Conservation (phyloP, 495 filamentous ascomycete species). For the Podospora didyma region DNA sequence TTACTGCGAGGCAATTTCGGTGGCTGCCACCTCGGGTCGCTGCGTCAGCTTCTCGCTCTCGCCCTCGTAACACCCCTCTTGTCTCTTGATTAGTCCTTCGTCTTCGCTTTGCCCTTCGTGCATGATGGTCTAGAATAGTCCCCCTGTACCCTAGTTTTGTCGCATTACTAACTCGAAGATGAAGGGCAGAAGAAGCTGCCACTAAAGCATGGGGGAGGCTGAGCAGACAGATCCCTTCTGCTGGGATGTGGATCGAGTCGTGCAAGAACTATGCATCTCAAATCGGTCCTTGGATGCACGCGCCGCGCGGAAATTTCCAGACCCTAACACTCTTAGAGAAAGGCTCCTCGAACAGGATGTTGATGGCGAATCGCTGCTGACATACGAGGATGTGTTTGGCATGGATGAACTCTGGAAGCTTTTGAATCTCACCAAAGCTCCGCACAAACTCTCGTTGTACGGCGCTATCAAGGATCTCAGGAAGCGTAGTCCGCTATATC, state of each 20-base stretch:
- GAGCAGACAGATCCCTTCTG: slow-evolving; percentile 55
- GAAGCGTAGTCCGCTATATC: slow-evolving; percentile 29
- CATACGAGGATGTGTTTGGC: slow-evolving; percentile 25
- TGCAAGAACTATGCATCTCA: slow-evolving; percentile 57
- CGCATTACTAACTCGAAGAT: neutral
- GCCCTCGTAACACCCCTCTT: too few relatives aligned
- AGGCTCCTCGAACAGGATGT: slow-evolving; percentile 56
- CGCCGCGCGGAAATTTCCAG: slow-evolving; percentile 39
- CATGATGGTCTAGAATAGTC: neutral
- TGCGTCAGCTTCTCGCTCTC: too few relatives aligned
- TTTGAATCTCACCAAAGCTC: slow-evolving; percentile 29
- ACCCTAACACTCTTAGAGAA: slow-evolving; percentile 46
- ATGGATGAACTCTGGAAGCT: slow-evolving; percentile 19
- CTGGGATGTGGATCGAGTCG: slow-evolving; percentile 64
- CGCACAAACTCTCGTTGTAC: slow-evolving; percentile 31
- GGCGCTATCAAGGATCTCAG: slow-evolving; percentile 27
- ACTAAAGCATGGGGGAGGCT: slow-evolving; percentile 16
- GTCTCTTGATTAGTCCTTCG: too few relatives aligned
- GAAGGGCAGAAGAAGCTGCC: neutral
- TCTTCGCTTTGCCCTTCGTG: too few relatives aligned
- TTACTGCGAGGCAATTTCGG: too few relatives aligned
- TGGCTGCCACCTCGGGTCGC: too few relatives aligned
- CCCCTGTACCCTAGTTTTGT: too few relatives aligned
- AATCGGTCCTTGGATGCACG: slow-evolving; percentile 41
- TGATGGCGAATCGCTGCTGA: slow-evolving; percentile 59